Evolutionary conservation across 805 yeast genomes (phyloP), one percentile per base, ranked within the genome.

Genomic region (Saccharomycopsis selenospora): DNA sequence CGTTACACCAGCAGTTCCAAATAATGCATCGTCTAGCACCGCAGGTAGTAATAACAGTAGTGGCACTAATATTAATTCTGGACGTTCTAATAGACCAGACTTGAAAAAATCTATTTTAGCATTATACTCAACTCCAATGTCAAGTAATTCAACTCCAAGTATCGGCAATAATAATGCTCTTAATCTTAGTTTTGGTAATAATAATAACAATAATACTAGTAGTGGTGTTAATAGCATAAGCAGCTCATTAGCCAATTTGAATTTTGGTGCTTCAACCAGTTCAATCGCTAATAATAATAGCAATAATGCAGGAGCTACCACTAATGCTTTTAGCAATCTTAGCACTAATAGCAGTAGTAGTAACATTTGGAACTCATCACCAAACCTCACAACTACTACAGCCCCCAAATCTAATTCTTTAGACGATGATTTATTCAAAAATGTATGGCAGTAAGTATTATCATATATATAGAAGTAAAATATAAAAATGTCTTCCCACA

Each of bases 31-130:
- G 53, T 58, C 27, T 48, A 41, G 38, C 50, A 40, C 25, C 51
- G 30, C 27, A 55, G 45, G 56, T 60, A 28, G 28, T 40, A 28
- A 40, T 11, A 25, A 20, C 3, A 38, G 47, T 14, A 36, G 45
- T 23, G 40, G 5, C 20, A 36, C 24, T 13, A 28, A 38, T 14
- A 44, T 47, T 25, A 47, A 43, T 30, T 30, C 54, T 18, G 50
- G 52, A 2, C 49, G 46, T 8, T 25, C 48, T 22, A 51, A 41
- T 28, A 75, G 96, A 59, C 91, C 93, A 2, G 97, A 91, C 60
- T 73, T 93, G 64, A 93, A 93, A 61, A 87, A 87, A 66, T 87
- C 96, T 1, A 93, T 93, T 51, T 67, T 93, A 51, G 88, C 97
- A 22, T 72, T 93, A 46, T 93, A 93, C 63, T 78, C 95, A 1